Percentiles rank a stretch among this genome's conserved stretches.
phyloP scores from a whole-genome alignment of 805 yeast species.

The Spathaspora girioi region DNA sequence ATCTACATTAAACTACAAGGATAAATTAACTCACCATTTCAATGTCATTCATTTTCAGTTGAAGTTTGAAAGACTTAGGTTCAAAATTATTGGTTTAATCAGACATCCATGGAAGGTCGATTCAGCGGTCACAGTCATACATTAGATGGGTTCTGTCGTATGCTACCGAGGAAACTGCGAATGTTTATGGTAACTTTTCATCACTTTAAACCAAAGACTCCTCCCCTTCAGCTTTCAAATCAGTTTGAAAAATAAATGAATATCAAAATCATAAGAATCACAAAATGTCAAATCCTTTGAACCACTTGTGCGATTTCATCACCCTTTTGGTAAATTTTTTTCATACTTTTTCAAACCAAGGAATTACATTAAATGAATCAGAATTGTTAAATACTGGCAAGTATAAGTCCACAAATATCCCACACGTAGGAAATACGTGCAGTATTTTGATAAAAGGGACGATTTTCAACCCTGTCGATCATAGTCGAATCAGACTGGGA shows the following conservation, averaged over 20 bases:
- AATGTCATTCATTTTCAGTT: neutral
- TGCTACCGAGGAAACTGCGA: constrained; percentile 97
- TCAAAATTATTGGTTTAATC: constrained; percentile 33
- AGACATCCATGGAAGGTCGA: constrained; percentile 91
- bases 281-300: neutral
- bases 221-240: neutral
- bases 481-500: constrained; percentile 92
- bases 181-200: constrained; percentile 73
- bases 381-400: constrained; percentile 79
- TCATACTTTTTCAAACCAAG: neutral
- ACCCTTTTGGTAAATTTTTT: neutral
- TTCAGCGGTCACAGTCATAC: constrained; percentile 81
- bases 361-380: constrained; percentile 37
- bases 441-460: neutral
- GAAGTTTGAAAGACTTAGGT: neutral
- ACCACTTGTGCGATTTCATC: neutral
- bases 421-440: neutral
- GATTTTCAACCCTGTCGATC: constrained; percentile 55
- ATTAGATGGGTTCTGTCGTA: constrained; percentile 73
- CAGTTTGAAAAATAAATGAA: neutral
- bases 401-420: constrained; percentile 55
- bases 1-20: neutral
- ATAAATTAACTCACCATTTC: neutral
- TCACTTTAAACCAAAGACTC: constrained; percentile 41
- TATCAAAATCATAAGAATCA: neutral